phyloP scores from a whole-genome alignment of 495 filamentous ascomycete species.

The Tuber melanosporum region DNA sequence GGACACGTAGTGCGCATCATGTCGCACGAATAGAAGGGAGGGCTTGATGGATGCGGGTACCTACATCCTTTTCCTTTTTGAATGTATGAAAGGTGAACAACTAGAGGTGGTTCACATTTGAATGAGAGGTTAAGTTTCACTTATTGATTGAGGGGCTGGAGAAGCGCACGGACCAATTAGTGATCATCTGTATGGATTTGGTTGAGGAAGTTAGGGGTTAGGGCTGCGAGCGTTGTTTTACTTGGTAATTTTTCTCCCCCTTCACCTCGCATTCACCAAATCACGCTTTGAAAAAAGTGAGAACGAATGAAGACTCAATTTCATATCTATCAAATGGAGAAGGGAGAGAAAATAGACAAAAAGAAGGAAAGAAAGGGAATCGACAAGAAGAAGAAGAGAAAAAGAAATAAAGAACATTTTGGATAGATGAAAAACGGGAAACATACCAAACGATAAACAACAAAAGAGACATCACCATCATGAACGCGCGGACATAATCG shows the following conservation, averaged over 20 bases:
- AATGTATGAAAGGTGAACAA: not conserved
- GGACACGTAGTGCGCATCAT: not conserved
- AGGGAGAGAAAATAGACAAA: not conserved
- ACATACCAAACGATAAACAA: not conserved
- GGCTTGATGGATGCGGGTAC: not conserved
- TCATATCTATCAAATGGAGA: not conserved
- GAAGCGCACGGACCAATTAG: not conserved
- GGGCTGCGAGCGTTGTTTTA: not conserved
- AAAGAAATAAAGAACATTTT: not conserved
- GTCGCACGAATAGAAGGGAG: slow-evolving; percentile 1
- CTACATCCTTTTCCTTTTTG: not conserved
- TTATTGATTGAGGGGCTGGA: not conserved
- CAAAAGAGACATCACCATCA: not conserved
- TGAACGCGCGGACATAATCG: not conserved
- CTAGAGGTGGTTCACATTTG: not conserved
- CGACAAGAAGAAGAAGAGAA: not conserved
- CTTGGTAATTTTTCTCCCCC: not conserved
- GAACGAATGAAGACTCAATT: slow-evolving; percentile 1
- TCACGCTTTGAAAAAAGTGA: not conserved
- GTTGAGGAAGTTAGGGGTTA: not conserved
- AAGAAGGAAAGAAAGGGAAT: not conserved
- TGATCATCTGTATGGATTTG: not conserved
- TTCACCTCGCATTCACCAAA: not conserved
- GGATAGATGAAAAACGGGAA: not conserved
- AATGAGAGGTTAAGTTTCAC: not conserved